A percentile compares a stretch with the other conserved stretches of the same genome.
These are phyloP conservation scores for Galium porrigens DNA, from an alignment of 305 asterid species.

Conservation along the genomic window DNA sequence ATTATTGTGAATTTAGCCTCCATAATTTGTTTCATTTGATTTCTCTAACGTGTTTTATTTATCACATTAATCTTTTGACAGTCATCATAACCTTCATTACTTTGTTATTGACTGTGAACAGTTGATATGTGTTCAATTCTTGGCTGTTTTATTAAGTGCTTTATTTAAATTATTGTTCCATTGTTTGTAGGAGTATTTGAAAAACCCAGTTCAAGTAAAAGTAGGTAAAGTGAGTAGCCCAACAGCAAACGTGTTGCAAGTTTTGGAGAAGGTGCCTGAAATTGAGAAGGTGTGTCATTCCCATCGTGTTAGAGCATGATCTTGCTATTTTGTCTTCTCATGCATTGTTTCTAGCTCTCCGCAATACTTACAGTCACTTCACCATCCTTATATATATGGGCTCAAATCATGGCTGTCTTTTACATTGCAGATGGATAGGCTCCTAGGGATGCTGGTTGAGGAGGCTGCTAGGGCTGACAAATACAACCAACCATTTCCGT, in stretches of 20 bases:
- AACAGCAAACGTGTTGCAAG: conserved; percentile 64
- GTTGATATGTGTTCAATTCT: neutral
- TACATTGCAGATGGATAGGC: conserved; percentile 65
- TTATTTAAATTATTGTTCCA: conserved; percentile 1
- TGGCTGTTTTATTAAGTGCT: neutral
- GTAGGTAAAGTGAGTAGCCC: conserved; percentile 95
- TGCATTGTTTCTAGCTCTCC: neutral
- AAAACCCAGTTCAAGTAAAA: conserved; percentile 64
- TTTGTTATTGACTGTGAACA: neutral
- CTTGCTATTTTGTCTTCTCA: neutral
- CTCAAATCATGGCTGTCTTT: conserved; percentile 9
- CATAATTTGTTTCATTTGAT: neutral
- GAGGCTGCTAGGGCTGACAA: conserved; percentile 61
- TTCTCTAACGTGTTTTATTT: too few species aligned
- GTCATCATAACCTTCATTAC: neutral
- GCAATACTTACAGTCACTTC: conserved; percentile 1
- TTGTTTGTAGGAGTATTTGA: conserved; percentile 52
- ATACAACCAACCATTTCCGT: conserved; percentile 52
- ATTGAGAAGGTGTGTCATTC: conserved; percentile 52
- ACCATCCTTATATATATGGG: neutral
- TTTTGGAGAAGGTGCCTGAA: conserved; percentile 70
- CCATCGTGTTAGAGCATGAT: neutral
- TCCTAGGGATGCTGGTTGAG: conserved; percentile 70
- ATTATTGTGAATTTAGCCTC: too few species aligned
- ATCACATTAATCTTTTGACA: neutral